Percentiles rank a stretch among this genome's conserved stretches.
These are phyloP conservation scores for Suillus discolor DNA, from an alignment of 768 basidiomycete species.

Conservation along the genomic window DNA sequence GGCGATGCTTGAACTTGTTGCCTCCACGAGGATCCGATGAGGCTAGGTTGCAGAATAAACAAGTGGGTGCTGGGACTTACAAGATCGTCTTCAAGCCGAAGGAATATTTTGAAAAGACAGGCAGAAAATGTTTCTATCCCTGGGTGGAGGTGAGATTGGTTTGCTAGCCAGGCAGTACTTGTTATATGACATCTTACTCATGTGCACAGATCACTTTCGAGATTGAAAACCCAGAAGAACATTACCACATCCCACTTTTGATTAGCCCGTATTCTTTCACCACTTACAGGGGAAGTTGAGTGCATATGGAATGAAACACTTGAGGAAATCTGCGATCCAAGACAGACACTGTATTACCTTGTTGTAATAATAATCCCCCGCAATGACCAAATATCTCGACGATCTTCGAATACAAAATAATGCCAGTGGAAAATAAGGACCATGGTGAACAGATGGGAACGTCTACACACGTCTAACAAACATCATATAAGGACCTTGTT, in stretches of 20 bases:
- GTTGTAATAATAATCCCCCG: not conserved
- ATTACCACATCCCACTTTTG: slow-evolving; percentile 90
- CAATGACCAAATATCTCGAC: slow-evolving; percentile 1
- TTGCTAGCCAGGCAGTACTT: not conserved
- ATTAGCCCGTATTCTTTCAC: slow-evolving; percentile 92
- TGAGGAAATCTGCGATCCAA: not conserved
- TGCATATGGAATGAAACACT: not conserved
- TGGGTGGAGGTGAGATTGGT: slow-evolving; percentile 71
- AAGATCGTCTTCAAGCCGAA: slow-evolving; percentile 86
- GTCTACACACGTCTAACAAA: slow-evolving; percentile 15
- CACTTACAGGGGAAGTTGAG: slow-evolving; percentile 88
- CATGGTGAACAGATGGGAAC: not conserved
- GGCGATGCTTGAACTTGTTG: slow-evolving; percentile 79
- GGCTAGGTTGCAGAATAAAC: slow-evolving; percentile 42
- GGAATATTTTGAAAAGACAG: slow-evolving; percentile 71
- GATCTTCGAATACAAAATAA: not conserved
- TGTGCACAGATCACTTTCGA: slow-evolving; percentile 71
- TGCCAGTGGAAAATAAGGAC: slow-evolving; percentile 4
- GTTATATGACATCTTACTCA: not conserved
- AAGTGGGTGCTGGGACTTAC: slow-evolving; percentile 59
- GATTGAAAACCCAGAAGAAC: slow-evolving; percentile 71
- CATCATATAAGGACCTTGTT: slow-evolving; percentile 66
- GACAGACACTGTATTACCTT: not conserved
- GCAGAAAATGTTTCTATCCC: slow-evolving; percentile 81
- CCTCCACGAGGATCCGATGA: slow-evolving; percentile 52